Base-by-base conservation (phyloP, 495 filamentous ascomycete species). In the Aspergillus sparsus region DNA sequence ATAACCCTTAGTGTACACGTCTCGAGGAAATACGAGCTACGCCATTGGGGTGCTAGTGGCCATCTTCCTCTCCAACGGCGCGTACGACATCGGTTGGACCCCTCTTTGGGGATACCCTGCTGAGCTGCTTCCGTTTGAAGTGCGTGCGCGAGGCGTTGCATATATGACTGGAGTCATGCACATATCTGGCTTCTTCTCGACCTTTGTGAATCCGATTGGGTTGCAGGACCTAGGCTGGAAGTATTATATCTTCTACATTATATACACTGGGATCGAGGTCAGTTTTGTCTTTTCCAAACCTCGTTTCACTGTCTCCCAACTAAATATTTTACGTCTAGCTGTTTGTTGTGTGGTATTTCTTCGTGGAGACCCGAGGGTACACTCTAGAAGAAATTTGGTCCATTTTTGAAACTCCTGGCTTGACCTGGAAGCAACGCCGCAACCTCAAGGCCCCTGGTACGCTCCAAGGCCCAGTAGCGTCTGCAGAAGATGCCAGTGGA, bases 1-100 rank as follows among this genome's bases (percentile, higher is more conserved):
- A 2, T 27, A n/a, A 33, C n/a, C 7, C 34, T 37, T 39, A 54
- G 51, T 54, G 51, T 54, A 54, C 34, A 54, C 34, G 9, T 41
- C 51, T 5, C 51, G 16, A 11, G 51, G 51, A 5, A 35, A 21
- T 7, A 39, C 51, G n/a, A 9, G 34, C 35, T 54, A 39, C 34
- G 51, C 51, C 6, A 54, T 54, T 36, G 51, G 51, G 1, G 51
- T 54, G 13, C 51, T 54, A 21, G 51, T 54, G 3, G 34, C 51
- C 51, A 54, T 54, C 34, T 54, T 54, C 51, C 51, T 54, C 34
- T 54, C 51, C 34, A 54, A 54, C 34, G 51, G 51, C 51, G 51
- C 51, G 10, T 54, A 54, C 13, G 51, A 54, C 27, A 54, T 54
- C 34, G 51, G 51, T n/a, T 54, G 51, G 51, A 54, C 51, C 11